A percentile compares a stretch with the other conserved stretches of the same genome.
These are phyloP conservation scores for Nectriaceae sp. DNA, from an alignment of 2,329 filamentous ascomycete species.

Conservation along the genomic window DNA sequence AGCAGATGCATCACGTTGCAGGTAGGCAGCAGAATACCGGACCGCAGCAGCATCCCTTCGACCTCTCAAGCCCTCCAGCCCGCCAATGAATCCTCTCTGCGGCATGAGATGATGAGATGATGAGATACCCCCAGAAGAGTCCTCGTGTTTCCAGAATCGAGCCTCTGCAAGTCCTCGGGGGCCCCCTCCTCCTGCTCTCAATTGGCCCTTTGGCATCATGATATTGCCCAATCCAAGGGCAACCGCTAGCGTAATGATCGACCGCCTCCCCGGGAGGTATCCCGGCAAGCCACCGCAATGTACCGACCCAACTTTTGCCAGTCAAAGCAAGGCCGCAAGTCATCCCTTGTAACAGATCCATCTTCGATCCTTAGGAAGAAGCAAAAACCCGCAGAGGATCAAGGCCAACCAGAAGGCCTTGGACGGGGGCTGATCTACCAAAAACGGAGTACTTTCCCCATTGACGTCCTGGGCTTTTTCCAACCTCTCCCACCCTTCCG, in stretches of 20 bases:
- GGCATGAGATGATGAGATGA: too few species aligned
- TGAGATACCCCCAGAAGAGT: too few species aligned
- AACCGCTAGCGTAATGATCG: constrained; percentile 25
- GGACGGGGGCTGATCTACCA: too few species aligned
- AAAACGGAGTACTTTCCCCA: constrained; percentile 1
- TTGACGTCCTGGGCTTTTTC: neutral
- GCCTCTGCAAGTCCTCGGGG: too few species aligned
- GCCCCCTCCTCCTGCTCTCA: too few species aligned
- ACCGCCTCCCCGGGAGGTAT: constrained; percentile 19
- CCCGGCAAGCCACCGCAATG: constrained; percentile 20
- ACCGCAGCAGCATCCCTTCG: too few species aligned
- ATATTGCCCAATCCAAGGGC: constrained; percentile 3
- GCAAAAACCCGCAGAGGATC: neutral
- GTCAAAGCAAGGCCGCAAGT: constrained; percentile 4
- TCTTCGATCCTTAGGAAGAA: neutral
- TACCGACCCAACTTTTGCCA: neutral
- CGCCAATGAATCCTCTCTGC: too few species aligned
- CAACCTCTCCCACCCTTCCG: neutral
- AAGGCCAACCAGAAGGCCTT: neutral
- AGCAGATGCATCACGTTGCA: too few species aligned
- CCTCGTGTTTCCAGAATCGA: too few species aligned
- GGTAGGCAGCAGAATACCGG: too few species aligned
- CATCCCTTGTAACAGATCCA: neutral
- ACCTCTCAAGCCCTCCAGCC: too few species aligned
- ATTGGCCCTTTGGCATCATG: too few species aligned